A percentile compares a stretch with the other conserved stretches of the same genome.
Conservation (phyloP, 257 asterid genomes). For the Solanum commersonii region DNA sequence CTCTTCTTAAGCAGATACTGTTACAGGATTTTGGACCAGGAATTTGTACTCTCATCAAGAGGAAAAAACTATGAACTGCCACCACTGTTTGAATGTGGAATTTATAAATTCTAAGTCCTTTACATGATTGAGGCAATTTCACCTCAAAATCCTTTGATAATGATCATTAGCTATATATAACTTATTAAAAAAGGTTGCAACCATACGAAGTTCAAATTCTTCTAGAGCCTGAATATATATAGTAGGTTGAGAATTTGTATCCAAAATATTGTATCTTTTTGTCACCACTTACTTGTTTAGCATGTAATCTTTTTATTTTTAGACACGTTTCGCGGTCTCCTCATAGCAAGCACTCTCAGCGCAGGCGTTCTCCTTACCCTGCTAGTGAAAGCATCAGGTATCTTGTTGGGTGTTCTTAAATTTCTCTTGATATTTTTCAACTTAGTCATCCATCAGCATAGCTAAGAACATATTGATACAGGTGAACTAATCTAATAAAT, state of each 20-base stretch:
- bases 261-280: conserved; percentile 10
- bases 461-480: conserved; percentile 33
- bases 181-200: background rate
- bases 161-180: background rate
- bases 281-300: conserved; percentile 55
- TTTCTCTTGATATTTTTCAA: conserved; percentile 12
- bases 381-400: conserved; percentile 90
- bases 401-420: conserved; percentile 11
- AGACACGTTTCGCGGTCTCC: conserved; percentile 97
- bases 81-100: background rate
- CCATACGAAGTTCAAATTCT: background rate
- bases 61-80: background rate
- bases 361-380: conserved; percentile 92
- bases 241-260: conserved; percentile 25
- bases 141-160: background rate
- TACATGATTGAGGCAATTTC: background rate
- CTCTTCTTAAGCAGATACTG: background rate
- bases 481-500: conserved; percentile 35
- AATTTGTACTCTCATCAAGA: background rate
- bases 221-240: conserved; percentile 14
- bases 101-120: background rate
- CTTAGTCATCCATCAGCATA: conserved; percentile 15
- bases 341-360: conserved; percentile 98
- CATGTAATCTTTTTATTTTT: conserved; percentile 68
- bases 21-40: background rate